A percentile compares a stretch with the other conserved stretches of the same genome.
Evolutionary conservation across 139 green algal species (phyloP).

Genomic region (Chlamydomonas eustigma): DNA sequence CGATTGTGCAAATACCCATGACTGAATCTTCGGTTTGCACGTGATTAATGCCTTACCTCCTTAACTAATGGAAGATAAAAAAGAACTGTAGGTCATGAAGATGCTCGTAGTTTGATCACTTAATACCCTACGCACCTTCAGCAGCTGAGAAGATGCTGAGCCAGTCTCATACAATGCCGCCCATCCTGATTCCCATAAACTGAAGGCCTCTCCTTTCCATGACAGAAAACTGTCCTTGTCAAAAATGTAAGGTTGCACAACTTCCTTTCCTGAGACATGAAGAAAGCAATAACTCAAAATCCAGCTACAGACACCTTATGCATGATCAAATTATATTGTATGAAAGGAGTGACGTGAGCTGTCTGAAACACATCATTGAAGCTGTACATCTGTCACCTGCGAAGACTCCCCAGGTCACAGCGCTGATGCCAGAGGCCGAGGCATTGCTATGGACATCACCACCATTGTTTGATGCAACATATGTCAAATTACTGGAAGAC

Average conservation of each 20-base stretch:
- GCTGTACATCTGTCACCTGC: no score
- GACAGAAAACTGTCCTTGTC: slow-evolving; percentile 64
- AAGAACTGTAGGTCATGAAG: no score
- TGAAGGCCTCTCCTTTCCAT: slow-evolving; percentile 87
- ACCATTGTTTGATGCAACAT: slow-evolving; percentile 1
- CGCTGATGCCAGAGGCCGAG: slow-evolving; percentile 48
- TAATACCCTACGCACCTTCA: no score
- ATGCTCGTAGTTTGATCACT: no score
- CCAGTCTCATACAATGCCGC: slow-evolving; percentile 61
- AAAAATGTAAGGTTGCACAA: slow-evolving; percentile 80
- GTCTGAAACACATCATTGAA: no score
- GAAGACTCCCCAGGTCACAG: slow-evolving; percentile 86
- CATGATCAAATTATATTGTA: no score
- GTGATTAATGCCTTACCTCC: no score
- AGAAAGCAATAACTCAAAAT: not conserved
- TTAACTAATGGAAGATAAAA: no score
- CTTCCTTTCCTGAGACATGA: slow-evolving; percentile 55
- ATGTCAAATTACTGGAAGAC: not conserved
- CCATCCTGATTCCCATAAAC: slow-evolving; percentile 73
- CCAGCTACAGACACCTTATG: not conserved
- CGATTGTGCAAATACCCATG: no score
- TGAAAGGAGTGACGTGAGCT: no score
- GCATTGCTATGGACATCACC: slow-evolving; percentile 37
- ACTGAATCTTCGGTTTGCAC: no score
- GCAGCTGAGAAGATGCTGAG: slow-evolving; percentile 39